Evolutionary conservation across 352 stramenopile species (phyloP).

Genomic region (Phytopythium kandeliae): DNA sequence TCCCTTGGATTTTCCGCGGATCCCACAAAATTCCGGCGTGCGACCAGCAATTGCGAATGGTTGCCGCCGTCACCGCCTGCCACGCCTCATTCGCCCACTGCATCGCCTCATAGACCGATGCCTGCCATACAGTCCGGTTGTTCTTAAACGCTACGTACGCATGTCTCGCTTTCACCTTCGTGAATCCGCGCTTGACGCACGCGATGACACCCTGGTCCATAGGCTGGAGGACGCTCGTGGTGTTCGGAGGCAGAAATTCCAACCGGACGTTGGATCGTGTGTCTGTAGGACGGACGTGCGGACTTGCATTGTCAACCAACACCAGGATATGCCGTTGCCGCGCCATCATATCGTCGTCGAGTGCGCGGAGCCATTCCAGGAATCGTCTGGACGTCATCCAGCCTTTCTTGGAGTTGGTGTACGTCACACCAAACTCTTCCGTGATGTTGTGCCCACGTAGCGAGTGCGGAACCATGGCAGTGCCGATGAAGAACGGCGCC

Average conservation of each 20-base stretch:
- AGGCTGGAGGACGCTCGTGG: constrained; percentile 4
- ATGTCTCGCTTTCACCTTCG: background rate
- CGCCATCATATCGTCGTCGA: background rate
- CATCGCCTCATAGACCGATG: constrained; percentile 3
- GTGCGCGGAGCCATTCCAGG: background rate
- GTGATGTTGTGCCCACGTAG: constrained; percentile 10
- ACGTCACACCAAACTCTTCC: constrained; percentile 17
- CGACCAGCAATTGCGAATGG: constrained; percentile 7
- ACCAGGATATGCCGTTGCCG: background rate
- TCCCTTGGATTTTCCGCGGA: background rate
- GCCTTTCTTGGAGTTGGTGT: constrained; percentile 7
- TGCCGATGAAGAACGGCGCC: constrained; percentile 24
- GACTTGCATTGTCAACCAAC: constrained; percentile 6
- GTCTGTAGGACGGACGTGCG: background rate
- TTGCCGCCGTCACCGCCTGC: constrained; percentile 1
- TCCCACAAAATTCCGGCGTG: constrained; percentile 6
- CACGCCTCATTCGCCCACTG: constrained; percentile 1
- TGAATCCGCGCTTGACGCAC: constrained; percentile 6
- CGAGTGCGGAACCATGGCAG: constrained; percentile 17
- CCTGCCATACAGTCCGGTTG: background rate
- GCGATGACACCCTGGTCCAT: constrained; percentile 7
- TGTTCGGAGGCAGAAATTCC: constrained; percentile 6
- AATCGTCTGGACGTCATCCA: constrained; percentile 2
- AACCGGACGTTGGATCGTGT: constrained; percentile 4
- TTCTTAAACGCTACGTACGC: background rate